Percentiles rank a stretch among this genome's conserved stretches.
Conservation (phyloP, 495 filamentous ascomycete genomes). For the Penicillium diatomitis region DNA sequence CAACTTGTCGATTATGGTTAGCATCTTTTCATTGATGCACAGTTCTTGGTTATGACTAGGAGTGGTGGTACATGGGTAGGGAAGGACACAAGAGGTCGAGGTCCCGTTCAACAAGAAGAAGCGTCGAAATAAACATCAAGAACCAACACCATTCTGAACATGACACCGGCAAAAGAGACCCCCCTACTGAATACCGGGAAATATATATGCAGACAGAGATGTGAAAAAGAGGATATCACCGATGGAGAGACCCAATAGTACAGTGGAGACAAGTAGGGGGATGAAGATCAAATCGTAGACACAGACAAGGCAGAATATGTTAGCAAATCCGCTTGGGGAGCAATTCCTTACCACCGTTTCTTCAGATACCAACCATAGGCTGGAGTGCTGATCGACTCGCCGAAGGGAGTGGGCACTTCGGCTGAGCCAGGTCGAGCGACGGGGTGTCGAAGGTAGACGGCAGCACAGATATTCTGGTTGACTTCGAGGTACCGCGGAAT, state of each 20-base stretch:
- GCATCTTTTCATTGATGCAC: too few species aligned
- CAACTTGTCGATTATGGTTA: too few species aligned
- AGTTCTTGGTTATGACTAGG: constrained; percentile 1
- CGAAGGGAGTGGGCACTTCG: constrained; percentile 87
- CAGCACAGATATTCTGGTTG: constrained; percentile 89
- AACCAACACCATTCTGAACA: constrained; percentile 27
- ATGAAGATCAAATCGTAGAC: constrained; percentile 8
- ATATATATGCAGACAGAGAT: constrained; percentile 21
- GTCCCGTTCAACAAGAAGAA: constrained; percentile 7
- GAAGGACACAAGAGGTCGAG: constrained; percentile 3
- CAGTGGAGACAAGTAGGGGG: constrained; percentile 17
- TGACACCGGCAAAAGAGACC: constrained; percentile 8
- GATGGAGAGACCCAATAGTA: constrained; percentile 32
- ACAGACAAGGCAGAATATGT: constrained; percentile 2
- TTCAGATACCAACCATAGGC: constrained; percentile 92
- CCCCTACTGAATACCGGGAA: constrained; percentile 14
- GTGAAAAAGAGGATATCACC: constrained; percentile 8
- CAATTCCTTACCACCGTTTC: constrained; percentile 51
- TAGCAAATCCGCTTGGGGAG: neutral
- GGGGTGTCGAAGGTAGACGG: constrained; percentile 91
- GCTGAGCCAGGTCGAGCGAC: constrained; percentile 80
- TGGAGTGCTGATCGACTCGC: constrained; percentile 50
- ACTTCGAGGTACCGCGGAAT: constrained; percentile 94
- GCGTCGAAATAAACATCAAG: constrained; percentile 7
- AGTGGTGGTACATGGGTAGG: constrained; percentile 19